Evolutionary conservation across 2,329 filamentous ascomycete genomes (phyloP), one percentile per base, ranked within the genome.

Genomic region (Emergomyces orientalis): DNA sequence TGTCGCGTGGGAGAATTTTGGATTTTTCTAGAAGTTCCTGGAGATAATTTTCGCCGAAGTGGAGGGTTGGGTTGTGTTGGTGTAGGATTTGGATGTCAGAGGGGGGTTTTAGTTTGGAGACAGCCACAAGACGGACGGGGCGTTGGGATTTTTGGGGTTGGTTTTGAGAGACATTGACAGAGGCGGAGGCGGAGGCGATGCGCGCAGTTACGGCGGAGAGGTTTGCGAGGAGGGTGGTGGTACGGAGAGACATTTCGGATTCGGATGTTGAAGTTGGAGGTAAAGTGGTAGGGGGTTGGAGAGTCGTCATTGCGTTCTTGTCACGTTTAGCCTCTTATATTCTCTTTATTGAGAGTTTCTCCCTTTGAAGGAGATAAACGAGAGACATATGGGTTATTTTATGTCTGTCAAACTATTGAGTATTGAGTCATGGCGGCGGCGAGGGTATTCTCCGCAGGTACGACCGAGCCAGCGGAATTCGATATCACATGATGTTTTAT

Each of bases 21-120:
- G 91, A 88, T 76, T 99, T 99, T 74, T 96, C 88, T 64, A 83
- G 82, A 61, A 99, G 84, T 76, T 99, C 94, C 76, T 93, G 89
- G 3, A 88, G 83, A 78, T 99, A 99, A 80, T 99, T 99, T 78
- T 99, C 94, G 70, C 94, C 94, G 75, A 97, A 97, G 77, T 99
- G 90, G 22, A 81, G 69, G 0, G 82, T 80, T 0, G 80, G 76
- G 69, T 84, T 81, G 77, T 95, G 88, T 69, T 83, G 81, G 77
- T 95, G 88, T 0, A 99, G 84, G 37, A 91, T 88, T 62, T 96
- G 82, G 70, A 99, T 89, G 75, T 99, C 94, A 70, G 89, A 89
- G 64, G 87, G 90, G 17, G 94, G 93, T 78, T 99, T 97, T 68
- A 97, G 82, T 77, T 99, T 99, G 49, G 92, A 97, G 59, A 99